Evolutionary conservation across 371 early-diverging fungal genomes (phyloP), one percentile per base, ranked within the genome.

Genomic region (Mortierella sp.): DNA sequence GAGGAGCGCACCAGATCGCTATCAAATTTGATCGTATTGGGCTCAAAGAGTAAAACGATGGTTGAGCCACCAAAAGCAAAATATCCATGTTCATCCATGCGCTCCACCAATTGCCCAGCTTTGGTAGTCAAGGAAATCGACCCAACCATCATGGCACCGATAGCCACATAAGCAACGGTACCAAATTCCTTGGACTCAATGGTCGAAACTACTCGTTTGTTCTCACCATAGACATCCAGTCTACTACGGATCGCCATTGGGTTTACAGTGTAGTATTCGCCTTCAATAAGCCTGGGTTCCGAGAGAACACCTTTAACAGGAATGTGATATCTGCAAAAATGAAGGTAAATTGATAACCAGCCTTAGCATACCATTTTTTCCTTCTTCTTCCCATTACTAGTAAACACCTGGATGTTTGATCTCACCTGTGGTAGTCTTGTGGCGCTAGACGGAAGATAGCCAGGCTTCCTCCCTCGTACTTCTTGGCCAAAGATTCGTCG

Each of bases 141-240:
- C 0, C 97, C 96, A 9, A 83, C 95, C 93, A 96, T 91, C 94
- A 95, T 94, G 12, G 96, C 95, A 13, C 97, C 97, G 61, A 96
- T 89, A 63, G 87, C 77, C 0, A 93, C 89, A 66, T 90, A 84
- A 0, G 93, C 94, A 0, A 95, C 93, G n/a, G 84, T 86, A 19
- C 96, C 96, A 86, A 93, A 94, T 31, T 85, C 83, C 7, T 86
- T 84, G 7, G 90, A 87, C 7, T 94, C 88, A 29, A 96, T 87
- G 57, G 88, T 83, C 5, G 90, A 90, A 19, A 95, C 83, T 51
- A 86, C 79, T 3, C 97, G 89, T 31, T 89, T 87, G 83, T 96
- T 96, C 66, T 95, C 95, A 12, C 94, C 93, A 79, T 91, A 95
- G 5, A 96, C 95, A 84, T 95, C 94, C 51, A 94, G 72, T 1